Conservation (phyloP, 83 land plant species). For the Diphasiastrum complanatum region DNA sequence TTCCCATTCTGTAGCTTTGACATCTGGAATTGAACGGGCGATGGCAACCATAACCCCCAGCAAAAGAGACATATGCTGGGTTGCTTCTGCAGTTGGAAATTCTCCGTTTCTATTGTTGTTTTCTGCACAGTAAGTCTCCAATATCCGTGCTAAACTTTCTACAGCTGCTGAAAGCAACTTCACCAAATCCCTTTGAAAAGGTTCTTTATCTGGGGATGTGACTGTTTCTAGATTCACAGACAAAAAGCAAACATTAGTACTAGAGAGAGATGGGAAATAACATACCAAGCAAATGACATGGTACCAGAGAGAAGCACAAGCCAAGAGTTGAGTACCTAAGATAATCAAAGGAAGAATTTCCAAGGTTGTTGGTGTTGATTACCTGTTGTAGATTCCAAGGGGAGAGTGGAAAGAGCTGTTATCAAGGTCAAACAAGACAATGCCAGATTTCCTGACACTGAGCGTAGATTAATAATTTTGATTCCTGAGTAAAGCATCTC, state of each 20-base stretch:
- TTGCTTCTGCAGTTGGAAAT: neutral
- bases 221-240: slow-evolving; percentile 7
- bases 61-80: slow-evolving; percentile 17
- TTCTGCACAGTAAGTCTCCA: slow-evolving; percentile 9
- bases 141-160: slow-evolving; percentile 24
- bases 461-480: slow-evolving; percentile 15
- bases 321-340: too few relatives aligned
- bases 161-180: slow-evolving; percentile 24
- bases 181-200: slow-evolving; percentile 4
- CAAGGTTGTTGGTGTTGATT: too few relatives aligned
- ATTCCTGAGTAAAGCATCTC: slow-evolving; percentile 20
- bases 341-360: too few relatives aligned
- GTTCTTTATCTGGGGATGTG: slow-evolving; percentile 1
- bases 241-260: too few relatives aligned
- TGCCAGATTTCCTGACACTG: slow-evolving; percentile 4
- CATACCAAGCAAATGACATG: too few relatives aligned
- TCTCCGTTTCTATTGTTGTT: slow-evolving; percentile 10
- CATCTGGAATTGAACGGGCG: slow-evolving; percentile 23
- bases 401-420: too few relatives aligned
- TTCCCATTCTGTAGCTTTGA: neutral
- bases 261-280: too few relatives aligned
- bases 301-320: too few relatives aligned
- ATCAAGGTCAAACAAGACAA: slow-evolving; percentile 17
- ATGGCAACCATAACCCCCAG: slow-evolving; percentile 30
- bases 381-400: too few relatives aligned